Base-by-base conservation (phyloP, 2,329 filamentous ascomycete species). In the Fusarium citri region DNA sequence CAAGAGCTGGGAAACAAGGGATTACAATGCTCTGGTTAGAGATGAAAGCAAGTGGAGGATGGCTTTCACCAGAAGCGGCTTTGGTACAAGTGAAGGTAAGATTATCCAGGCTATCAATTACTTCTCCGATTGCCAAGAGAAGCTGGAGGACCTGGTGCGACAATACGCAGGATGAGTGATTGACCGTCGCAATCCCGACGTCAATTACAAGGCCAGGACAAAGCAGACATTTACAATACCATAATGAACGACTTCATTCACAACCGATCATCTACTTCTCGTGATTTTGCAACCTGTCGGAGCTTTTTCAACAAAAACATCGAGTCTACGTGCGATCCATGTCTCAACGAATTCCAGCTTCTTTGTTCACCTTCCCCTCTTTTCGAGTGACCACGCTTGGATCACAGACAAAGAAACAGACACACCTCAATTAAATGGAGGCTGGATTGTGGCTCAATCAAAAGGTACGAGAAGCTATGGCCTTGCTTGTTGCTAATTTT, bases 61-160 rank as follows among this genome's bases (percentile, higher is more conserved):
- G 37, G 84, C 82, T 1, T 87, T 89, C 66, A 83, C 84, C 0
- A 78, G 83, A 54, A 85, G 82, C 49, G 79, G 77, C 1, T 79
- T 79, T 8, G 85, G 84, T 1, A 77, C 82, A 60, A 83, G 81
- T 18, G 84, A 87, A 72, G 82, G 79, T 28, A 89, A 88, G 74
- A 79, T 87, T 16, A 75, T 81, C 14, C 79, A 86, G 77, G 87
- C 87, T 11, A 84, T 89, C 50, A 87, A 87, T 68, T 88, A 87
- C 56, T 89, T 89, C 75, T 83, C 80, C 50, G 84, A 87, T 55
- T 85, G 86, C 76, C 87, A 89, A 74, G 80, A 85, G 12, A 82
- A 81, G 59, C 68, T 89, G 46, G 86, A 88, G 69, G 78, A 73
- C 16, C 18, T 80, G 72, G 80, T 74, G 58, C 76, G 54, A 74